phyloP scores from a whole-genome alignment of 2,329 filamentous ascomycete genomes.

The Colletotrichum sp. region DNA sequence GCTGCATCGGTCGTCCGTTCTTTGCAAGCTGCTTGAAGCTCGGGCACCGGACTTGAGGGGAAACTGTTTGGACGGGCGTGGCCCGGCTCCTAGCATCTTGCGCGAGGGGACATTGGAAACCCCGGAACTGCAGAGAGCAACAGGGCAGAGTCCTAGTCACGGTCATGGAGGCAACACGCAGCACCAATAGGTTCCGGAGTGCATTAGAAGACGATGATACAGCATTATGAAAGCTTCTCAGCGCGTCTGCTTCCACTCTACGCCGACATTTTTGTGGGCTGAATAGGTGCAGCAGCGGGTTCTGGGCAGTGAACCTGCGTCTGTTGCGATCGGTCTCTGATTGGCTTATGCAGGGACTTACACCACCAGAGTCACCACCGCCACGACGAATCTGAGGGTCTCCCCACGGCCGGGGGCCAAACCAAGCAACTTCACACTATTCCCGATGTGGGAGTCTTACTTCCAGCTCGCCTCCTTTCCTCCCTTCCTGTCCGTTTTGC shows the following conservation, averaged over 20 bases:
- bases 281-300: too few relatives aligned
- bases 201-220: neutral
- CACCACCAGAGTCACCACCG: neutral
- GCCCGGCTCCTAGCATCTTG: neutral
- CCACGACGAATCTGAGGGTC: neutral
- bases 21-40: neutral
- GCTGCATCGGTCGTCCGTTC: neutral
- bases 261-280: neutral
- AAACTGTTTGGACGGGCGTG: neutral
- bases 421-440: neutral
- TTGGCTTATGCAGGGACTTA: neutral
- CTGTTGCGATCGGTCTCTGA: slow-evolving; percentile 7
- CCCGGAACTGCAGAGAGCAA: neutral
- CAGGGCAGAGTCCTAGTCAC: neutral
- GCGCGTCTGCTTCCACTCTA: neutral
- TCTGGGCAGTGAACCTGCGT: neutral
- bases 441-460: neutral
- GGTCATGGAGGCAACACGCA: neutral
- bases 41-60: neutral
- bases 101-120: neutral
- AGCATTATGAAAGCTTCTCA: slow-evolving; percentile 1
- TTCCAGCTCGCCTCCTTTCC: neutral
- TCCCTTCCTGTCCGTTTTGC: neutral
- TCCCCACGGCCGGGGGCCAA: neutral
- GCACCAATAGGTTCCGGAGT: neutral